Evolutionary conservation across 108 stramenopile species (phyloP).

Genomic region (Schizochytrium sp.): DNA sequence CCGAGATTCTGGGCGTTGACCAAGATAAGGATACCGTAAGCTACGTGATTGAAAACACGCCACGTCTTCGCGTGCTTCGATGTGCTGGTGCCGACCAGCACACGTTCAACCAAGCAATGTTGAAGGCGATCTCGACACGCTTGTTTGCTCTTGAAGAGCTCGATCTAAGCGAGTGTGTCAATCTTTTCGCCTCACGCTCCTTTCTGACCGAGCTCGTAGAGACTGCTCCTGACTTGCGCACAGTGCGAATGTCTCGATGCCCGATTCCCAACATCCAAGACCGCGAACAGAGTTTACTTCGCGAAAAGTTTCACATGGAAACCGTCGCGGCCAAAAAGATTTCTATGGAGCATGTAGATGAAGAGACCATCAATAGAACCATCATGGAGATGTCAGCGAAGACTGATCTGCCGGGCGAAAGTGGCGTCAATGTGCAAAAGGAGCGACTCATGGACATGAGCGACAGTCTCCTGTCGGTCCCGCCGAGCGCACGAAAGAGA

Average conservation of each 20-base stretch:
- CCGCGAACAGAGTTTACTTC: not conserved
- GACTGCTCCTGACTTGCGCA: not conserved
- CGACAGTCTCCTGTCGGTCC: not conserved
- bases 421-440: not conserved
- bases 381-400: not conserved
- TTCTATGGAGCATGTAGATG: not conserved
- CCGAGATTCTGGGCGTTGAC: not conserved
- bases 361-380: not conserved
- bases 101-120: not conserved
- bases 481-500: too few relatives aligned
- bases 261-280: not conserved
- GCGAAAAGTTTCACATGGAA: not conserved
- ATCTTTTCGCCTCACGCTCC: not conserved
- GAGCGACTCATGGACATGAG: not conserved
- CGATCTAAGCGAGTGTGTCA: not conserved
- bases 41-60: not conserved
- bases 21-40: not conserved
- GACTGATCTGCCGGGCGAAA: not conserved
- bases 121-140: not conserved
- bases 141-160: not conserved
- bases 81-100: not conserved
- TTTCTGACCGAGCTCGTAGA: not conserved
- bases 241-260: not conserved
- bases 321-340: not conserved
- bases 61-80: not conserved